Base-by-base conservation (phyloP, 1,284 basidiomycete species). In the Thelephora terrestris region DNA sequence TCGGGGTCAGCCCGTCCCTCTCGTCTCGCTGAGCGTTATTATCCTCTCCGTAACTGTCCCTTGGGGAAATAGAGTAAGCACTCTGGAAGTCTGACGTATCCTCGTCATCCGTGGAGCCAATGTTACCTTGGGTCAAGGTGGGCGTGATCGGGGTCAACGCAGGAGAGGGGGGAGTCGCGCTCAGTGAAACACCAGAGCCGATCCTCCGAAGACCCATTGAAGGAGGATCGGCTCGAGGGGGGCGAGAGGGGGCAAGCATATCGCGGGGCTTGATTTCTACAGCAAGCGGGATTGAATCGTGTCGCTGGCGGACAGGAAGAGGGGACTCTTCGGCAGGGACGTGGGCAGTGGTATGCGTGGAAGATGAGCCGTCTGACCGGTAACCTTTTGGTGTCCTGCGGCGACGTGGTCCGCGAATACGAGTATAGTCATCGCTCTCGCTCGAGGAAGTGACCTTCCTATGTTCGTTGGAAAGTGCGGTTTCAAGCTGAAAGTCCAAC, bases 21-120 rank as follows among this genome's bases (percentile, higher is more conserved):
- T 32, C 29, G 9, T 32, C 29, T 9, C 29, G 29, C 9, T 32
- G 29, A 12, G 12, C n/a, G 5, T 37, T 18, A 16, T 21, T 21
- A 5, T 42, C 10, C 16, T 42, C 39, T 21, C 60, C 59, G 48
- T 78, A 79, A 57, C 80, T 84, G 45, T 69, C 75, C 2, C 82
- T 73, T 10, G 85, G 82, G 57, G 82, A 85, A 1, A 74, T 66
- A 4, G 85, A 87, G 62, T 85, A 88, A 35, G 86, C 85, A 55
- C 85, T 89, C 63, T 87, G 85, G 63, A 89, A 89, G 58, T 89
- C 85, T 16, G 82, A 83, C 39, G 21, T 42, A 57, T 89, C 85
- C 27, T 85, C 87, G 55, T 87, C 86, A 54, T 89, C 85, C 9
- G 85, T 82, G 21, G 72, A 68, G 12, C 57, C 65, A 34, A 70